Conservation (phyloP, 108 stramenopile species). For the Skeletonema marinoi region DNA sequence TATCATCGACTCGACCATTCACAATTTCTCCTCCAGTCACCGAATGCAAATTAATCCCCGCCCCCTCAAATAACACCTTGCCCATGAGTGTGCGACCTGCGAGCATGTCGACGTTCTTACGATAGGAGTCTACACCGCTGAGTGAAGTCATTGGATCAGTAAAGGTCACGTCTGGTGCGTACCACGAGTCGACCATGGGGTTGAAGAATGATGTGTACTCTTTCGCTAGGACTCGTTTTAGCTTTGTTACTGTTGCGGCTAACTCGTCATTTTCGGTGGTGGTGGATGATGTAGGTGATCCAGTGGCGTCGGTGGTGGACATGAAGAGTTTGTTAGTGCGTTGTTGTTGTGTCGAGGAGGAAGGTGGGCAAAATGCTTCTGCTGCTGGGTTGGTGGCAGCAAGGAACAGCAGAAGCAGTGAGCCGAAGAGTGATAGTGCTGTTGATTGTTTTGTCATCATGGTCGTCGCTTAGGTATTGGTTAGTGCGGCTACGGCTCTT, state of each 20-base stretch:
- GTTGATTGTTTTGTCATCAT: neutral
- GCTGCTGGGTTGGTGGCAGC: neutral
- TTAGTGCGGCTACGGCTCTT: too few species aligned
- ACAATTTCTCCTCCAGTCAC: conserved; percentile 74
- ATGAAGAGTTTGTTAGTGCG: neutral
- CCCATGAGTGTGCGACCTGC: conserved; percentile 85
- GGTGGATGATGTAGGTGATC: neutral
- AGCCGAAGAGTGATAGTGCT: neutral
- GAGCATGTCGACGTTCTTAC: conserved; percentile 94
- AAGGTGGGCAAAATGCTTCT: neutral
- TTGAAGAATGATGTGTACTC: conserved; percentile 94
- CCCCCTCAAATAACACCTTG: conserved; percentile 85
- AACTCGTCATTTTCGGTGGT: conserved; percentile 1
- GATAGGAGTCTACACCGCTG: conserved; percentile 82
- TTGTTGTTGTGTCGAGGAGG: neutral
- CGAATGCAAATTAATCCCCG: conserved; percentile 87
- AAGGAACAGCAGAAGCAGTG: neutral
- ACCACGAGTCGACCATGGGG: conserved; percentile 88
- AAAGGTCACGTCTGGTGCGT: conserved; percentile 74
- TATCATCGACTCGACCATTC: conserved; percentile 47
- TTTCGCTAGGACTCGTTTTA: conserved; percentile 73
- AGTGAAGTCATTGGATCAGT: conserved; percentile 90
- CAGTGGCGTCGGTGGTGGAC: conserved; percentile 5
- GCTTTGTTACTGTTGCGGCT: conserved; percentile 29
- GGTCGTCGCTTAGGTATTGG: neutral